Evolutionary conservation across 257 asterid genomes (phyloP), one percentile per base, ranked within the genome.

Genomic region (Solanum bulbocastanum): DNA sequence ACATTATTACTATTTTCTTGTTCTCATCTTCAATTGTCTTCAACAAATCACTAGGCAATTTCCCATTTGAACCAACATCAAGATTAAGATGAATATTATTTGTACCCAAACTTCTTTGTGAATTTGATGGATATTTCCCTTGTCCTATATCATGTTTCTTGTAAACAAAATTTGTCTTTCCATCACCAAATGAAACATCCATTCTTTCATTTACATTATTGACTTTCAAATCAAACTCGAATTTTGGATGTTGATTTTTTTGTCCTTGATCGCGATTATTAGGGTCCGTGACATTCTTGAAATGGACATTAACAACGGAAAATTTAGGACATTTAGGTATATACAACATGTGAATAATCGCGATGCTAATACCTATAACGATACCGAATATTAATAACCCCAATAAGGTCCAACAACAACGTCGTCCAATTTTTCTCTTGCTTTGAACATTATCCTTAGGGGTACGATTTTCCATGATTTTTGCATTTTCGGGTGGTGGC

Each of bases 401-500:
- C 4, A 84, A 2, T 46, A 89, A 14, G 86, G 78, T 7, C 88
- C 86, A 87, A 44, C 88, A 90, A 73, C 85, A 91, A 14, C 88
- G 79, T 14, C 89, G 83, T 14, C 36, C 86, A 8, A 27, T 69
- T 40, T 23, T 27, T 15, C 9, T 85, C 36, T 84, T 87, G 0
- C 79, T 52, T 25, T 83, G 68, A 0, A 27, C 14, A 3, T 33
- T 72, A 72, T 33, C 42, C 22, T 42, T 71, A 2, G 87, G 89
- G 1, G 71, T 89, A 44, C 87, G 91, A 58, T 81, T 56, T 88
- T 94, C 94, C 4, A 92, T 88, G 23, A 94, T 90, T 79, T 30
- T 88, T 56, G 98, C 97, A 88, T 96, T 92, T 49, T 96, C 98
- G 1, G 97, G 94, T 0, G 98, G 98, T 69, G 76, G 39, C n/a